Evolutionary conservation across 345 rosid genomes (phyloP).

Genomic region (Eucalyptus melliodora): DNA sequence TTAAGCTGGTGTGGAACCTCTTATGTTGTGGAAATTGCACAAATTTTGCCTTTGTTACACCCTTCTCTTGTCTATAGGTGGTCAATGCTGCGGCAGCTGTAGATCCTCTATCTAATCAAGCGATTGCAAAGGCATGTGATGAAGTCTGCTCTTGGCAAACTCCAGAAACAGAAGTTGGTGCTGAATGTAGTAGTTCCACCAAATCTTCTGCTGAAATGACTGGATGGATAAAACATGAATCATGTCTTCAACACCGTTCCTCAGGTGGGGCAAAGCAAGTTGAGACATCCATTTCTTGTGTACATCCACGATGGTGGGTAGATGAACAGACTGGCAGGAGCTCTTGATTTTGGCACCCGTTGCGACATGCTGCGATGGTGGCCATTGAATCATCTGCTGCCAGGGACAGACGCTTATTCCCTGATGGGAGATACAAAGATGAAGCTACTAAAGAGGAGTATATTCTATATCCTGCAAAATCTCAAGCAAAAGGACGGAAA

Average conservation of each 20-base stretch:
- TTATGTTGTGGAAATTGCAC: background rate
- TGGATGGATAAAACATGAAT: background rate
- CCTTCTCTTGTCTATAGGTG: conserved; percentile 18
- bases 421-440: conserved; percentile 3
- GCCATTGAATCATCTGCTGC: conserved; percentile 82
- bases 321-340: conserved; percentile 3
- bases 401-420: conserved; percentile 60
- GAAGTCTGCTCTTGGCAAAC: conserved; percentile 20
- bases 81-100: conserved; percentile 78
- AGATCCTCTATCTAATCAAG: conserved; percentile 42
- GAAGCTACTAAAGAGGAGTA: conserved; percentile 10
- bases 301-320: conserved; percentile 64
- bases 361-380: conserved; percentile 66
- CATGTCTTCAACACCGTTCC: background rate
- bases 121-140: conserved; percentile 61
- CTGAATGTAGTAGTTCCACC: background rate
- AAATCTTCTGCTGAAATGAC: background rate
- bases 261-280: conserved; percentile 1
- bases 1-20: background rate
- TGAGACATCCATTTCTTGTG: conserved; percentile 33
- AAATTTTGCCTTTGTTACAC: background rate
- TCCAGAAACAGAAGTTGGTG: background rate
- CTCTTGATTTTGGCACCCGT: conserved; percentile 44
- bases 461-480: conserved; percentile 4
- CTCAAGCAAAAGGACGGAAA: conserved; percentile 52